Conservation (phyloP, 2,329 filamentous ascomycete genomes). For the Neonectria ditissima region DNA sequence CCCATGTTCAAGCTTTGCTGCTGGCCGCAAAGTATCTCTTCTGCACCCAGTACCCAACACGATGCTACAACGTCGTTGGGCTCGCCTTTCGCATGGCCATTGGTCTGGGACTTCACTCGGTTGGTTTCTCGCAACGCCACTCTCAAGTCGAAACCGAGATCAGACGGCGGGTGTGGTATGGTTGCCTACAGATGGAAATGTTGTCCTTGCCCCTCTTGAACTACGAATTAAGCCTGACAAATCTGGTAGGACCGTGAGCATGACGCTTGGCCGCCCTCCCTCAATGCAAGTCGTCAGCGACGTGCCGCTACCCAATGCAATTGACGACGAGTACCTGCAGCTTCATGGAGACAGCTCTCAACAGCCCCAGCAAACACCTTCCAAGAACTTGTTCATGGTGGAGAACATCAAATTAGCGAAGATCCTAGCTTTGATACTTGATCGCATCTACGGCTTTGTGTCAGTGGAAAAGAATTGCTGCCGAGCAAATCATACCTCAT, state of each 20-base stretch:
- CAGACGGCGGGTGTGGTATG: conserved; percentile 11
- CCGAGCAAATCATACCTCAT: too few species aligned
- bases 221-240: neutral
- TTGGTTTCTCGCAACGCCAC: neutral
- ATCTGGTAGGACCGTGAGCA: conserved; percentile 15
- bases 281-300: conserved; percentile 8
- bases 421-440: conserved; percentile 8
- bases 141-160: conserved; percentile 6
- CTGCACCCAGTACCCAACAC: conserved; percentile 17
- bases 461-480: neutral
- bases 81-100: conserved; percentile 15
- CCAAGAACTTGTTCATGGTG: conserved; percentile 4
- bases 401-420: conserved; percentile 17
- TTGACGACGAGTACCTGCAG: conserved; percentile 8
- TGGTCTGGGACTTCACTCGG: conserved; percentile 13
- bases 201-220: neutral
- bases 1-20: conserved; percentile 12
- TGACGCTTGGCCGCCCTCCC: conserved; percentile 16
- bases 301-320: conserved; percentile 3
- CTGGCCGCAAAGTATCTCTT: conserved; percentile 1
- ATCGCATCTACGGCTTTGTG: conserved; percentile 8
- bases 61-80: conserved; percentile 16
- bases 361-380: neutral
- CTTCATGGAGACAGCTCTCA: neutral
- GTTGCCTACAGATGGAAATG: conserved; percentile 21